Conservation (phyloP, 257 asterid species). For the Catharanthus roseus region DNA sequence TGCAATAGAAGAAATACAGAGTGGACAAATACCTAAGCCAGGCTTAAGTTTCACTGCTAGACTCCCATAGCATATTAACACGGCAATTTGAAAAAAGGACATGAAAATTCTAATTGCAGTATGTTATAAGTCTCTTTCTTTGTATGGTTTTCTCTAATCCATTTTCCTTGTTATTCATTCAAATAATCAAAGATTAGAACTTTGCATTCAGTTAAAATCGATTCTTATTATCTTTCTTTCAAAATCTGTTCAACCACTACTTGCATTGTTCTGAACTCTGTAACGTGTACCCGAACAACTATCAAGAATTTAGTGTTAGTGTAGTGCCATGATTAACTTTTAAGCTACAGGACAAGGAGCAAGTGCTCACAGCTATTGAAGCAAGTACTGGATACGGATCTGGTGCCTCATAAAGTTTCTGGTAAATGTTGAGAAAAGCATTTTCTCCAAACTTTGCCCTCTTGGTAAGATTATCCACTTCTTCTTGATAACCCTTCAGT, state of each 20-base stretch:
- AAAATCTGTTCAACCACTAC: background rate
- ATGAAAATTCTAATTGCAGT: background rate
- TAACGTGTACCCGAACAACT: background rate
- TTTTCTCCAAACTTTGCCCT: slow-evolving; percentile 96
- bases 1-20: background rate
- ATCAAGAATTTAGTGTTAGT: background rate
- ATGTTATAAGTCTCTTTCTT: background rate
- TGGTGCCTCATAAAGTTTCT: slow-evolving; percentile 96
- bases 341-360: background rate
- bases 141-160: background rate
- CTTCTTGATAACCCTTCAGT: slow-evolving; percentile 98
- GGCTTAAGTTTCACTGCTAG: background rate
- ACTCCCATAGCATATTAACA: background rate
- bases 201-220: background rate
- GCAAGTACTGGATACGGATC: slow-evolving; percentile 85
- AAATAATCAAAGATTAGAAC: background rate
- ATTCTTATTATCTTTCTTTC: background rate
- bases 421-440: slow-evolving; percentile 95
- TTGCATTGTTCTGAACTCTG: background rate
- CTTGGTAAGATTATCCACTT: slow-evolving; percentile 97
- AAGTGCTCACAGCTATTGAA: slow-evolving; percentile 72
- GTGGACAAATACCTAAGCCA: background rate
- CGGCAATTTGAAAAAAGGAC: background rate
- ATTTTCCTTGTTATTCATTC: background rate
- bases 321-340: background rate